A percentile compares a stretch with the other conserved stretches of the same genome.
phyloP scores from a whole-genome alignment of 2,329 filamentous ascomycete genomes.

The Trichoderma hamatum region DNA sequence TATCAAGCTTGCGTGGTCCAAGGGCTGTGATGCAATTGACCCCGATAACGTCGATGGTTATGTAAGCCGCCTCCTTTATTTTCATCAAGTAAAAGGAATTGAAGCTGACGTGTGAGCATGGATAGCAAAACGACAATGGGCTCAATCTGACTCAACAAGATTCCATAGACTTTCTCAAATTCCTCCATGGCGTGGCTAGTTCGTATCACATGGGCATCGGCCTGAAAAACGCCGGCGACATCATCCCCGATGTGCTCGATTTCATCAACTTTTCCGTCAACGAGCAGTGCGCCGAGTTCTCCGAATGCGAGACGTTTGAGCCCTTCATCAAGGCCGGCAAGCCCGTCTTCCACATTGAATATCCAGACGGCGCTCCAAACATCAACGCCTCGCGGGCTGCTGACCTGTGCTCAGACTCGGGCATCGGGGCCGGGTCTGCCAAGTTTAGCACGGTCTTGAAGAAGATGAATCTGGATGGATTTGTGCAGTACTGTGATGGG shows the following conservation, averaged over 20 bases:
- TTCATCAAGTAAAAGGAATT: background rate
- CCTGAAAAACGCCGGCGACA: conserved; percentile 68
- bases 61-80: conserved; percentile 42
- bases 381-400: conserved; percentile 41
- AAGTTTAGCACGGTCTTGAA: conserved; percentile 68
- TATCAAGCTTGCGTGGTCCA: conserved; percentile 60
- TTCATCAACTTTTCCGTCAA: conserved; percentile 69
- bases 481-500: conserved; percentile 60
- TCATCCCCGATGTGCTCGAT: conserved; percentile 53
- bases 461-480: conserved; percentile 65
- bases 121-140: conserved; percentile 62
- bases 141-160: conserved; percentile 60
- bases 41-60: conserved; percentile 73
- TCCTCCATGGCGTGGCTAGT: conserved; percentile 59
- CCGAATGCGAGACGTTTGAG: conserved; percentile 61
- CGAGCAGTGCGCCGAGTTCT: conserved; percentile 66
- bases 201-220: conserved; percentile 62
- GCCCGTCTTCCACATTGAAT: conserved; percentile 75
- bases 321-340: conserved; percentile 63
- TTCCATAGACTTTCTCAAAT: conserved; percentile 61
- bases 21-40: conserved; percentile 70
- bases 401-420: conserved; percentile 48
- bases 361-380: conserved; percentile 55
- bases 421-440: conserved; percentile 45
- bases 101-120: background rate